A percentile compares a stretch with the other conserved stretches of the same genome.
Evolutionary conservation across 805 yeast species (phyloP).

Genomic region (Wickerhamiella vanderwaltii): DNA sequence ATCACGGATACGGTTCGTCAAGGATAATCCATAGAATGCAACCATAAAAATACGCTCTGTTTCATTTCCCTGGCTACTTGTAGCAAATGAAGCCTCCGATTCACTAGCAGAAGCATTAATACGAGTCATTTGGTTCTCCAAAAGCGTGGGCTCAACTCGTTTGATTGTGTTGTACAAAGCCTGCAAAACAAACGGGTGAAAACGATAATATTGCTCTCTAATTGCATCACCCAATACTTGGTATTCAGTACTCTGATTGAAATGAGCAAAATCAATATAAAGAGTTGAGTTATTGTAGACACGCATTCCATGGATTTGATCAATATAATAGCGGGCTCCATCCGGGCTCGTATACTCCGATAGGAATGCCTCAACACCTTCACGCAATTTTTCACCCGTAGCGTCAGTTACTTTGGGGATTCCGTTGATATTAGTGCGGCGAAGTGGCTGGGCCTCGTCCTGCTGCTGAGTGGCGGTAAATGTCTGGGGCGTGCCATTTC

Average conservation of each 20-base stretch:
- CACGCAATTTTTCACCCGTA: slow-evolving; percentile 89
- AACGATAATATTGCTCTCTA: slow-evolving; percentile 77
- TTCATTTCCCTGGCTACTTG: slow-evolving; percentile 20
- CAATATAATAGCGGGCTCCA: slow-evolving; percentile 45
- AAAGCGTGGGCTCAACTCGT: slow-evolving; percentile 59
- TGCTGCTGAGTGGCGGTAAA: not conserved
- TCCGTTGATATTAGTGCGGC: slow-evolving; percentile 5
- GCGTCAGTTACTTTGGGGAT: slow-evolving; percentile 82
- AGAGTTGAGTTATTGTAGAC: slow-evolving; percentile 62
- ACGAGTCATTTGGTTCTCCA: slow-evolving; percentile 28
- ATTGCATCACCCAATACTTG: slow-evolving; percentile 86
- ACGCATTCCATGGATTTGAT: slow-evolving; percentile 72
- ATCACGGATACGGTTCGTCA: slow-evolving; percentile 75
- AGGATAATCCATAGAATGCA: slow-evolving; percentile 75
- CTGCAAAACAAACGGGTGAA: slow-evolving; percentile 67
- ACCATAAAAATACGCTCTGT: slow-evolving; percentile 76
- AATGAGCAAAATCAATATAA: slow-evolving; percentile 74
- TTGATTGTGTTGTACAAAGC: slow-evolving; percentile 66
- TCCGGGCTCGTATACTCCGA: slow-evolving; percentile 46
- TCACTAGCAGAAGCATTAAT: slow-evolving; percentile 17
- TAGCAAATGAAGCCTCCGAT: slow-evolving; percentile 18
- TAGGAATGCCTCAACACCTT: slow-evolving; percentile 75
- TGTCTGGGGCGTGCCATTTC: not conserved
- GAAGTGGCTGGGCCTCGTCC: slow-evolving; percentile 1
- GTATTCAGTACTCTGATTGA: slow-evolving; percentile 45